A percentile compares a stretch with the other conserved stretches of the same genome.
These are phyloP conservation scores for Bruguiera gymnorhiza DNA, from an alignment of 345 rosid genomes.

Conservation along the genomic window DNA sequence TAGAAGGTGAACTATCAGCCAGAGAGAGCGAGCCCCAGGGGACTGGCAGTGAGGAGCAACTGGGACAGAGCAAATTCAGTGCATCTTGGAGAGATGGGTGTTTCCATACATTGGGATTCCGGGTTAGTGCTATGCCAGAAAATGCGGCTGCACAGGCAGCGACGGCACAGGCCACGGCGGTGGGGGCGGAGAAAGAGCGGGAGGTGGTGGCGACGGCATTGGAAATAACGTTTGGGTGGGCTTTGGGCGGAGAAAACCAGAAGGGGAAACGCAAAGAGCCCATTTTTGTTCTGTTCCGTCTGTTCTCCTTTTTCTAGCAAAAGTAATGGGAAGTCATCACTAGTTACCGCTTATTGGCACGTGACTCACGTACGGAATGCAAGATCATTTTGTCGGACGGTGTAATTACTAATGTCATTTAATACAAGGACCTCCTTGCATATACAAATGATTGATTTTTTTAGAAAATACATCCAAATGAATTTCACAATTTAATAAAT, in stretches of 20 bases:
- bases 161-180: conserved; percentile 26
- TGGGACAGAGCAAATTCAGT: conserved; percentile 34
- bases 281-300: conserved; percentile 27
- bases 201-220: conserved; percentile 17
- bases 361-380: too few species aligned
- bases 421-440: too few species aligned
- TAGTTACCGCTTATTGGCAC: too few species aligned
- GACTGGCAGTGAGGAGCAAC: conserved; percentile 25
- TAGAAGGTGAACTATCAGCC: conserved; percentile 50
- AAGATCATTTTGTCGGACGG: too few species aligned
- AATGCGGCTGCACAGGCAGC: conserved; percentile 39
- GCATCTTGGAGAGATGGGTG: conserved; percentile 35
- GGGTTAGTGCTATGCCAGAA: conserved; percentile 43
- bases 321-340: too few species aligned
- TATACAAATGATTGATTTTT: neutral
- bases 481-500: too few species aligned
- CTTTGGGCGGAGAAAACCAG: conserved; percentile 69
- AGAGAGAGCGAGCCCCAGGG: conserved; percentile 68
- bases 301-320: too few species aligned
- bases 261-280: conserved; percentile 77
- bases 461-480: neutral
- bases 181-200: conserved; percentile 29
- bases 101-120: conserved; percentile 14
- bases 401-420: conserved; percentile 23
- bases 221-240: conserved; percentile 22